Evolutionary conservation across 2,329 filamentous ascomycete genomes (phyloP).

Genomic region (Fusarium sp.): DNA sequence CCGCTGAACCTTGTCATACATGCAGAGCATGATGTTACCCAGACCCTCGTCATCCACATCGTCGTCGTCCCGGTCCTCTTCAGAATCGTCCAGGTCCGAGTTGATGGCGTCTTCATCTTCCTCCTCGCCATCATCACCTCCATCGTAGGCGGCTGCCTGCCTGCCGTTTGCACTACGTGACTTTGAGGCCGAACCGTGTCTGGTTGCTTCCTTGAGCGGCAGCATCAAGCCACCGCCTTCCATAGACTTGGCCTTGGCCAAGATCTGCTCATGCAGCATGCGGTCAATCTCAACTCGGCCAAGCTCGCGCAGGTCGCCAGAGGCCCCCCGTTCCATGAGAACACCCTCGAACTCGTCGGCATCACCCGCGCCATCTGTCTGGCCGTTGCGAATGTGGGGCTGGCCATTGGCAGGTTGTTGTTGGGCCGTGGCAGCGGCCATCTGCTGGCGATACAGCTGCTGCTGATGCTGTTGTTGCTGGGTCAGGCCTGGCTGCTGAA

Average conservation of each 20-base stretch:
- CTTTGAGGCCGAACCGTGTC: slow-evolving; percentile 39
- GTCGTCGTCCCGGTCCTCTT: slow-evolving; percentile 85
- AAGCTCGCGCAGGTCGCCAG: slow-evolving; percentile 67
- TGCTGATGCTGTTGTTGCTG: slow-evolving; percentile 48
- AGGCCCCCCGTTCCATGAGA: slow-evolving; percentile 66
- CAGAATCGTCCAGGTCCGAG: slow-evolving; percentile 94
- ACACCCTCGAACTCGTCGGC: slow-evolving; percentile 69
- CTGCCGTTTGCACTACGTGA: slow-evolving; percentile 43
- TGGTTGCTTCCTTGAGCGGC: slow-evolving; percentile 70
- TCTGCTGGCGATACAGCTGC: slow-evolving; percentile 50
- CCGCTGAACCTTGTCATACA: slow-evolving; percentile 98
- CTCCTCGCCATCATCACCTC: slow-evolving; percentile 67
- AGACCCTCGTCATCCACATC: slow-evolving; percentile 88
- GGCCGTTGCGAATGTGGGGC: slow-evolving; percentile 53
- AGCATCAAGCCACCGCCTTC: slow-evolving; percentile 83
- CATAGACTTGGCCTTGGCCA: slow-evolving; percentile 73
- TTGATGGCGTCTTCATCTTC: slow-evolving; percentile 97
- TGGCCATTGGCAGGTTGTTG: slow-evolving; percentile 50
- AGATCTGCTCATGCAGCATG: slow-evolving; percentile 76
- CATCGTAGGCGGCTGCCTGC: slow-evolving; percentile 69
- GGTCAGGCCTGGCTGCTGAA: slow-evolving; percentile 45
- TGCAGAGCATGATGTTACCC: slow-evolving; percentile 96
- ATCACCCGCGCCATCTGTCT: slow-evolving; percentile 81
- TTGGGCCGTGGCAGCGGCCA: slow-evolving; percentile 36
- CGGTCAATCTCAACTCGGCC: slow-evolving; percentile 74